Conservation (phyloP, 73 alveolate genomes). For the Durusdinium trenchii region DNA sequence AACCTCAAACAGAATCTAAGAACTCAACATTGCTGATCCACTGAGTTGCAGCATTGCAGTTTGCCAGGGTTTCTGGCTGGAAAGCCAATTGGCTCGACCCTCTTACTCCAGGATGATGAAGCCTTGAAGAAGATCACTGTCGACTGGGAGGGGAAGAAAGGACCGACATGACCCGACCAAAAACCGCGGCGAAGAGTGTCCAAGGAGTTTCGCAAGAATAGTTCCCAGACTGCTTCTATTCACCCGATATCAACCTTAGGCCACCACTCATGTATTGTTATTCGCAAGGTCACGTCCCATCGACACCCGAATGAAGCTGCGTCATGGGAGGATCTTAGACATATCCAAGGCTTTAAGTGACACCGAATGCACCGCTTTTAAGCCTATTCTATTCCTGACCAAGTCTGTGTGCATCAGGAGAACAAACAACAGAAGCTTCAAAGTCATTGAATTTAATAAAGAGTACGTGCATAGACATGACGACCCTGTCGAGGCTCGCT, state of each 20-base stretch:
- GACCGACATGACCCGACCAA: not conserved
- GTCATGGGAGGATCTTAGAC: too few species aligned
- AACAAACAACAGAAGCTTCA: too few species aligned
- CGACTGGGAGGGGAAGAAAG: conserved; percentile 94
- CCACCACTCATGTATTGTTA: not conserved
- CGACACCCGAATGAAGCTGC: too few species aligned
- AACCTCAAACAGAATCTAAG: not conserved
- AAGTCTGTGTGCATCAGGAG: too few species aligned
- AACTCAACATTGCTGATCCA: too few species aligned
- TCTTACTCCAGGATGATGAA: conserved; percentile 64
- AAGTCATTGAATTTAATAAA: too few species aligned
- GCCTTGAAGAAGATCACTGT: conserved; percentile 75
- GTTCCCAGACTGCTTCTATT: not conserved
- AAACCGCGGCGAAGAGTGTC: not conserved
- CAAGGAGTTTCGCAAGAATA: not conserved
- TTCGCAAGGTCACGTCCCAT: not conserved
- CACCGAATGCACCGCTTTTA: too few species aligned
- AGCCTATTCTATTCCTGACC: too few species aligned
- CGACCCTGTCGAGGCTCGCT: too few species aligned
- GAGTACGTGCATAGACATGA: too few species aligned
- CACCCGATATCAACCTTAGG: not conserved
- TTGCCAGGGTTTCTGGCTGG: not conserved
- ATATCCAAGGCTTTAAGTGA: too few species aligned
- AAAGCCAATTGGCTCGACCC: not conserved
- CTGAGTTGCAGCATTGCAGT: too few species aligned